phyloP scores from a whole-genome alignment of 2,329 filamentous ascomycete species.

The Plenodomus biglobosus region DNA sequence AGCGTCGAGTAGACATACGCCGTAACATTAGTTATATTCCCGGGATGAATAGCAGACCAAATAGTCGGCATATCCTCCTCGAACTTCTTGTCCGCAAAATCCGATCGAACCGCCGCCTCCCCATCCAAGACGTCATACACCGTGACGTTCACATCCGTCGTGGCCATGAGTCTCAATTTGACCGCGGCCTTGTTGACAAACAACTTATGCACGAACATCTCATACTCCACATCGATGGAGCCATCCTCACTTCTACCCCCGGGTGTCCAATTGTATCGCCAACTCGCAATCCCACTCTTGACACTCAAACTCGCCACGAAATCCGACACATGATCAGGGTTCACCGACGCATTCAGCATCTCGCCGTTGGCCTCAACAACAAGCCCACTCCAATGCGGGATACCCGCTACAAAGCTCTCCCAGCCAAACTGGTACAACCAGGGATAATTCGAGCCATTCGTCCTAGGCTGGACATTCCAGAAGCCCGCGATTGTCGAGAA shows the following conservation, averaged over 20 bases:
- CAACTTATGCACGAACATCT: conserved; percentile 66
- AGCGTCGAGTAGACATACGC: conserved; percentile 61
- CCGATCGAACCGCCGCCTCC: conserved; percentile 65
- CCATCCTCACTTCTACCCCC: conserved; percentile 40
- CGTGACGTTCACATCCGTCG: conserved; percentile 55
- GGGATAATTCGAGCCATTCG: conserved; percentile 64
- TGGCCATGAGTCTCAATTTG: conserved; percentile 60
- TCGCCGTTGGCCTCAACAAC: conserved; percentile 57
- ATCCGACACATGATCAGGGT: conserved; percentile 59
- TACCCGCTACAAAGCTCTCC: conserved; percentile 69
- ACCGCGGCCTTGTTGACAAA: conserved; percentile 64
- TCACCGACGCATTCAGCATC: conserved; percentile 63
- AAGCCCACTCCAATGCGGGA: conserved; percentile 68
- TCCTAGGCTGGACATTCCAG: conserved; percentile 61
- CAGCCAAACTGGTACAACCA: conserved; percentile 71
- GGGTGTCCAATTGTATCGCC: conserved; percentile 69
- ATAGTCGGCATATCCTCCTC: conserved; percentile 58
- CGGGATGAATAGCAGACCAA: conserved; percentile 65
- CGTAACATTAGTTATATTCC: conserved; percentile 63
- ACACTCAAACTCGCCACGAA: conserved; percentile 65
- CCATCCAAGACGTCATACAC: conserved; percentile 70
- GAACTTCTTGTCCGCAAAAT: conserved; percentile 58
- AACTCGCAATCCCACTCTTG: conserved; percentile 62
- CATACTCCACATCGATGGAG: conserved; percentile 63
- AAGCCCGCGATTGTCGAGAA: conserved; percentile 71